These are phyloP conservation scores for Sphaerobolus stellatus DNA, from an alignment of 1,284 basidiomycete species.

Conservation along the genomic window DNA sequence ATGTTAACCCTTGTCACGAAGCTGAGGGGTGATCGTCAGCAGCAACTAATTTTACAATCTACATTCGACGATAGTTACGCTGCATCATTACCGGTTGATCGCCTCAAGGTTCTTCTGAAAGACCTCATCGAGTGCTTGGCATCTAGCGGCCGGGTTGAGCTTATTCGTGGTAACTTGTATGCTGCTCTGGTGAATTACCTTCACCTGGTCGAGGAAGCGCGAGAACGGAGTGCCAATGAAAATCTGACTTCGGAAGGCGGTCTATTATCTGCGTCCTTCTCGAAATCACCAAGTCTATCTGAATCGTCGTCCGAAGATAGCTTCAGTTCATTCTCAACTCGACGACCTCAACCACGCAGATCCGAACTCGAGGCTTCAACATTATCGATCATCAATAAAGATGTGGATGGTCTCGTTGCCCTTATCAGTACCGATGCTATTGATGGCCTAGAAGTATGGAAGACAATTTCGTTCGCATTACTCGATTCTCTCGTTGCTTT, in stretches of 20 bases:
- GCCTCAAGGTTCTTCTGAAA: conserved; percentile 74
- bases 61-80: conserved; percentile 61
- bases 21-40: conserved; percentile 72
- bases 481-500: conserved; percentile 75
- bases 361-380: conserved; percentile 57
- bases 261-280: conserved; percentile 28
- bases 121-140: conserved; percentile 76
- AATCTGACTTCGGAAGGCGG: conserved; percentile 26
- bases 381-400: conserved; percentile 58
- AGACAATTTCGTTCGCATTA: conserved; percentile 88
- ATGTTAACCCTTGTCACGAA: conserved; percentile 83
- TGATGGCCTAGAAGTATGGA: conserved; percentile 95
- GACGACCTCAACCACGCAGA: neutral
- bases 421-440: conserved; percentile 89
- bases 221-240: conserved; percentile 20
- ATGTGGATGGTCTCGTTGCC: conserved; percentile 73
- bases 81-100: conserved; percentile 74
- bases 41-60: conserved; percentile 64
- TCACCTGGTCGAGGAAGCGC: conserved; percentile 60
- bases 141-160: conserved; percentile 77
- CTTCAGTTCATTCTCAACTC: conserved; percentile 4
- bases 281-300: conserved; percentile 42
- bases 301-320: conserved; percentile 39
- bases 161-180: conserved; percentile 97
- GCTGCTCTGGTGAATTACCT: conserved; percentile 88